A percentile compares a stretch with the other conserved stretches of the same genome.
Conservation (phyloP, 345 rosid species). For the Gossypium ekmanianum region DNA sequence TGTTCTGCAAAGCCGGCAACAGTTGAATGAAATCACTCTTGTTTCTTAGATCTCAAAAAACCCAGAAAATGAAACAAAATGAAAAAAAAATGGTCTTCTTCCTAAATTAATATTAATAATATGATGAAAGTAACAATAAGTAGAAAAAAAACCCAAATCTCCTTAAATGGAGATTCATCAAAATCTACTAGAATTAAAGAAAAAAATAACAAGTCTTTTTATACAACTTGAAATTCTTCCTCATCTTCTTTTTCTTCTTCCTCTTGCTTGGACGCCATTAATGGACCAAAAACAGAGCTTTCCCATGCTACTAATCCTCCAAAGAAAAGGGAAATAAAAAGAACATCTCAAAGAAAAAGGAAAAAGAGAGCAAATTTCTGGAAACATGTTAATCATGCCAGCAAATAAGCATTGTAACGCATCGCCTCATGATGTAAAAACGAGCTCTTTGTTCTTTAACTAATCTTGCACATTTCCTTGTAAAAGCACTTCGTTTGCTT, state of each 20-base stretch:
- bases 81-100: background rate
- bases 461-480: slow-evolving; percentile 75
- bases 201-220: background rate
- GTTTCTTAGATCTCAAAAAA: slow-evolving; percentile 22
- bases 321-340: background rate
- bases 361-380: slow-evolving; percentile 10
- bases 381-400: slow-evolving; percentile 77
- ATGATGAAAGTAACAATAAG: background rate
- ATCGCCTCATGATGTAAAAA: slow-evolving; percentile 87
- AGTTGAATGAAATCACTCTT: slow-evolving; percentile 49
- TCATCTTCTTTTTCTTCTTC: slow-evolving; percentile 24
- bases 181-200: slow-evolving; percentile 1
- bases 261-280: slow-evolving; percentile 28
- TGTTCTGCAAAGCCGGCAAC: slow-evolving; percentile 37
- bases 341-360: slow-evolving; percentile 25
- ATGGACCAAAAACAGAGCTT: slow-evolving; percentile 9
- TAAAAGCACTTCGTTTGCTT: slow-evolving; percentile 53
- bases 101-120: slow-evolving; percentile 12
- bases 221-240: background rate
- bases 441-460: slow-evolving; percentile 93
- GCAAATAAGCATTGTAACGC: slow-evolving; percentile 89
- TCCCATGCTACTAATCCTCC: background rate
- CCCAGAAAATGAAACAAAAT: background rate
- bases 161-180: slow-evolving; percentile 24
- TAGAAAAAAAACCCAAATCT: slow-evolving; percentile 16